Evolutionary conservation across 1,139 yeast genomes (phyloP).

Genomic region (Fermentozyma sake): DNA sequence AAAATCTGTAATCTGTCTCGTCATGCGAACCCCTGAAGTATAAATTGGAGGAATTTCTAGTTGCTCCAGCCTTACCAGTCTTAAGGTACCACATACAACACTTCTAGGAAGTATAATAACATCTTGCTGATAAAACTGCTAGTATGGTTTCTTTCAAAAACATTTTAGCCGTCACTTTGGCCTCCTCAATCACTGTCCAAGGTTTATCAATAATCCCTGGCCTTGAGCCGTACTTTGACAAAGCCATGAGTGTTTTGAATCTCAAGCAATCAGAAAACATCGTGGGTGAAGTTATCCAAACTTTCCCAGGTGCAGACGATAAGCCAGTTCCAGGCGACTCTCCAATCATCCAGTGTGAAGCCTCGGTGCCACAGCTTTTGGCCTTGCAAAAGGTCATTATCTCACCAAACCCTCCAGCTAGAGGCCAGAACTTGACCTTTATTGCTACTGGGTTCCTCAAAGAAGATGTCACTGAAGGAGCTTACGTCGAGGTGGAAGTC

Average conservation of each 20-base stretch:
- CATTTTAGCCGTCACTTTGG: slow-evolving; percentile 14
- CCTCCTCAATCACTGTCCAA: slow-evolving; percentile 15
- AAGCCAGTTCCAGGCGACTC: slow-evolving; percentile 88
- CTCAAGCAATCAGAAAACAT: slow-evolving; percentile 5
- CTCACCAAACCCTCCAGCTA: slow-evolving; percentile 81
- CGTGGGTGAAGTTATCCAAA: slow-evolving; percentile 6
- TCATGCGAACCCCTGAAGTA: no score
- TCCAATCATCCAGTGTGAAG: slow-evolving; percentile 76
- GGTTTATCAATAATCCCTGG: slow-evolving; percentile 21
- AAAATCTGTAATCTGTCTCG: no score
- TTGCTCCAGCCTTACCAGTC: no score
- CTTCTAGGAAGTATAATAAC: no score
- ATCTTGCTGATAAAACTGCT: no score
- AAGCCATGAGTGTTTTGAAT: slow-evolving; percentile 17
- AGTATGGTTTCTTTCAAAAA: slow-evolving; percentile 22
- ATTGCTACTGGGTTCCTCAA: slow-evolving; percentile 64
- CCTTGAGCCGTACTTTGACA: slow-evolving; percentile 14
- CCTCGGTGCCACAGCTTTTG: slow-evolving; percentile 56
- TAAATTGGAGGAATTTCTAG: no score
- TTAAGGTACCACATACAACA: no score
- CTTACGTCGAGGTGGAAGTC: slow-evolving; percentile 91
- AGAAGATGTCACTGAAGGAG: slow-evolving; percentile 64
- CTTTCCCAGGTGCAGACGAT: slow-evolving; percentile 28
- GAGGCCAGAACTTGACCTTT: slow-evolving; percentile 77
- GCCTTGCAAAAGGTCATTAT: slow-evolving; percentile 56